These are phyloP conservation scores for Neurospora pannonica DNA, from an alignment of 495 filamentous ascomycete genomes.

Conservation along the genomic window DNA sequence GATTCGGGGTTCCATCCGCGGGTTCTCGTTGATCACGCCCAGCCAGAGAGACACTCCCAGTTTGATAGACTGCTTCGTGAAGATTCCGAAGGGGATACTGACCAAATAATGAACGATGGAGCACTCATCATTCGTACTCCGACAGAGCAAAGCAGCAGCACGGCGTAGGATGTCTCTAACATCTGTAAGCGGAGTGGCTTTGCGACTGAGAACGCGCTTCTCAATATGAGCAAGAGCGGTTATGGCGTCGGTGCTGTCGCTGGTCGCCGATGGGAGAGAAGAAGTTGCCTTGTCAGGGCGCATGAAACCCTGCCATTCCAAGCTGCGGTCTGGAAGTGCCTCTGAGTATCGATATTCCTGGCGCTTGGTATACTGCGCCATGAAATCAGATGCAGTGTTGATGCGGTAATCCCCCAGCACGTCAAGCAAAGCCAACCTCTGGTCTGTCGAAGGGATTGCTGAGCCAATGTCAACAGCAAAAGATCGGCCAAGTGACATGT, in stretches of 20 bases:
- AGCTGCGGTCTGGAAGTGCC: constrained; percentile 50
- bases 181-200: constrained; percentile 59
- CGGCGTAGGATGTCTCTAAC: constrained; percentile 69
- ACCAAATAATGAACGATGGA: constrained; percentile 79
- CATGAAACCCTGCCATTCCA: constrained; percentile 53
- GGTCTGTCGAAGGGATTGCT: constrained; percentile 77
- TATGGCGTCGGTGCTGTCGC: constrained; percentile 45
- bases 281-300: constrained; percentile 35
- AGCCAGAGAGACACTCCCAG: constrained; percentile 93
- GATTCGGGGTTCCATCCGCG: constrained; percentile 72
- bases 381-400: constrained; percentile 89
- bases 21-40: constrained; percentile 93
- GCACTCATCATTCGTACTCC: constrained; percentile 58
- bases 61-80: constrained; percentile 91
- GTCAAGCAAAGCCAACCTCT: constrained; percentile 71
- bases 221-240: constrained; percentile 58
- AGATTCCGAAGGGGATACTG: constrained; percentile 79
- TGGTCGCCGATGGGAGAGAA: constrained; percentile 30
- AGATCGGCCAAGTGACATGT: constrained; percentile 86
- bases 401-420: constrained; percentile 57
- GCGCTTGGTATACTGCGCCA: constrained; percentile 93
- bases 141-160: constrained; percentile 78
- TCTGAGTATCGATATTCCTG: constrained; percentile 86
- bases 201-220: constrained; percentile 52
- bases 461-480: constrained; percentile 92